phyloP scores from a whole-genome alignment of 2,329 filamentous ascomycete species.

The Aspergillus sp. region DNA sequence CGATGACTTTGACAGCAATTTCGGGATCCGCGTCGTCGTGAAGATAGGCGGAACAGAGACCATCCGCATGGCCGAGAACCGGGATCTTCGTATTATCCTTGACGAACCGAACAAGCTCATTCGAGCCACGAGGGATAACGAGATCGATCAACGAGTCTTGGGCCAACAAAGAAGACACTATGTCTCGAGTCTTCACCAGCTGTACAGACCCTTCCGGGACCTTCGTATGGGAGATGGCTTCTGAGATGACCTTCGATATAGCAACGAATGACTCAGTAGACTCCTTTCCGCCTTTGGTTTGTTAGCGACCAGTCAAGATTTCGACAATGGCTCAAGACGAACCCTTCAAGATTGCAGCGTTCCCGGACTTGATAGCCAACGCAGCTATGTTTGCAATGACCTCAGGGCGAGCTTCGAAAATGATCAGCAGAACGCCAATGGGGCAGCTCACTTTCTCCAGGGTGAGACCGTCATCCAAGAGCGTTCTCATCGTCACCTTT shows the following conservation, averaged over 20 bases:
- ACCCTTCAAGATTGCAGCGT: slow-evolving; percentile 94
- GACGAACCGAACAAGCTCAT: slow-evolving; percentile 85
- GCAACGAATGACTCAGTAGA: slow-evolving; percentile 92
- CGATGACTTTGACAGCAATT: slow-evolving; percentile 72
- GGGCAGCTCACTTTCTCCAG: slow-evolving; percentile 89
- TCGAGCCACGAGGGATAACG: slow-evolving; percentile 87
- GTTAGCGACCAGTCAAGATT: slow-evolving; percentile 6
- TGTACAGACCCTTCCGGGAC: slow-evolving; percentile 89
- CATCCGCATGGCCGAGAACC: slow-evolving; percentile 93
- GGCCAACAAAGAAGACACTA: slow-evolving; percentile 80
- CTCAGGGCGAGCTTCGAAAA: slow-evolving; percentile 96
- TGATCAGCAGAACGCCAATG: slow-evolving; percentile 96
- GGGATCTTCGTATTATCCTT: slow-evolving; percentile 91
- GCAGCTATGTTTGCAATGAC: slow-evolving; percentile 98
- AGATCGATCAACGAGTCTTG: slow-evolving; percentile 89
- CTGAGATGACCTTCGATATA: slow-evolving; percentile 81
- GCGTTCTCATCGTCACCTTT: slow-evolving; percentile 76
- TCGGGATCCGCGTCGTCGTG: slow-evolving; percentile 71
- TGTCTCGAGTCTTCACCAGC: slow-evolving; percentile 89
- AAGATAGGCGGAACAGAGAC: slow-evolving; percentile 84
- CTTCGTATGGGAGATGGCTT: slow-evolving; percentile 67
- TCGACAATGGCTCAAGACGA: slow-evolving; percentile 2
- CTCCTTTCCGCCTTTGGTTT: slow-evolving; percentile 75
- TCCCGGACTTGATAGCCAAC: slow-evolving; percentile 93
- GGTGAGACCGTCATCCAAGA: slow-evolving; percentile 79